These are phyloP conservation scores for Eugenia klotzschiana DNA, from an alignment of 441 rosid genomes.

Conservation along the genomic window DNA sequence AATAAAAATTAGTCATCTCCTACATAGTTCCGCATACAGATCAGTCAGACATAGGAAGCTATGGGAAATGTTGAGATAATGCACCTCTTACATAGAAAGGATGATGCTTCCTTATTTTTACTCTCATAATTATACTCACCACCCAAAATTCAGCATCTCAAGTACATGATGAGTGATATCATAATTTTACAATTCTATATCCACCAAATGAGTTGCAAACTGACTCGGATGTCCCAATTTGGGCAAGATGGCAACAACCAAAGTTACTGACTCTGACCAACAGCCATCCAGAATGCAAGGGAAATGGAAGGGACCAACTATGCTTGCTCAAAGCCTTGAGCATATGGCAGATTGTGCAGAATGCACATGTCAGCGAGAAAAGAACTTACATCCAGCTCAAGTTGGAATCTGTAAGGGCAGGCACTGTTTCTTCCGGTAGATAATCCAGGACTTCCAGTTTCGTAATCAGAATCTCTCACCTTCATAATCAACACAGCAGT, in stretches of 20 bases:
- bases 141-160: not conserved
- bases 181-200: not conserved
- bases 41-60: not conserved
- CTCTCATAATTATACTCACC: not conserved
- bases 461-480: slow-evolving; percentile 23
- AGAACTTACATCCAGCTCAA: slow-evolving; percentile 63
- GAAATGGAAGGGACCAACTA: not conserved
- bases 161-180: not conserved
- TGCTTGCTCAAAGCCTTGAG: not conserved
- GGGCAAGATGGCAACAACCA: not conserved
- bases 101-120: not conserved
- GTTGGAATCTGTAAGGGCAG: slow-evolving; percentile 48
- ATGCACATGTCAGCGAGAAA: not conserved
- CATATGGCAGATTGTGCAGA: not conserved
- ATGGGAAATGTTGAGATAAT: not conserved
- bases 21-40: not conserved
- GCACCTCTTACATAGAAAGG: not conserved
- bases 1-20: not conserved
- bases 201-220: not conserved
- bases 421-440: slow-evolving; percentile 14
- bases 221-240: not conserved
- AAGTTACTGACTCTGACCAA: not conserved
- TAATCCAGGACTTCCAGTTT: slow-evolving; percentile 17
- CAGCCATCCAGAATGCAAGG: not conserved
- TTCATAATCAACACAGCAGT: slow-evolving; percentile 1